These are phyloP conservation scores for Gryganskiella cystojenkinii DNA, from an alignment of 192 early-diverging fungal genomes.

Conservation along the genomic window DNA sequence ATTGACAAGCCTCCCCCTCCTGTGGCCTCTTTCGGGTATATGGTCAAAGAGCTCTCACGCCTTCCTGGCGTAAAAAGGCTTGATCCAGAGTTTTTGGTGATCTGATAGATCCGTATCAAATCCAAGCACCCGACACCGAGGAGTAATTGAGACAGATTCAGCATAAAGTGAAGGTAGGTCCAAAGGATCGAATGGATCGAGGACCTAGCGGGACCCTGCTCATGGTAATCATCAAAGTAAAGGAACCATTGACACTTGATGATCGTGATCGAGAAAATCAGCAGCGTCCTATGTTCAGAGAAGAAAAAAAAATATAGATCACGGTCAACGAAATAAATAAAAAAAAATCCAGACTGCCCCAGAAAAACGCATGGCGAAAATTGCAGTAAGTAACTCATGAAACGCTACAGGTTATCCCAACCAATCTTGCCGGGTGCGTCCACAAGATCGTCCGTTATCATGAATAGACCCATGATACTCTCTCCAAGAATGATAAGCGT, in stretches of 20 bases:
- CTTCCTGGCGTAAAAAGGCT: background rate
- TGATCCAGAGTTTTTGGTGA: background rate
- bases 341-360: conserved; percentile 12
- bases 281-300: conserved; percentile 28
- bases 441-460: conserved; percentile 32
- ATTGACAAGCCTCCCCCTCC: background rate
- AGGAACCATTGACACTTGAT: conserved; percentile 62
- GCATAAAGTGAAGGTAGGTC: conserved; percentile 61
- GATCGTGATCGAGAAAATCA: conserved; percentile 57
- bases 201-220: conserved; percentile 45
- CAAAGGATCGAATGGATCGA: conserved; percentile 43
- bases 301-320: background rate
- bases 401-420: conserved; percentile 49
- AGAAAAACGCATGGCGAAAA: background rate
- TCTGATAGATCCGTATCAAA: conserved; percentile 49
- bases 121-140: conserved; percentile 61
- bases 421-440: conserved; percentile 46
- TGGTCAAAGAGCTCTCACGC: background rate
- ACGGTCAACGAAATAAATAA: conserved; percentile 1
- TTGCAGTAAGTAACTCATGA: conserved; percentile 22
- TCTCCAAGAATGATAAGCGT: conserved; percentile 59
- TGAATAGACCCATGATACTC: conserved; percentile 33
- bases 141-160: conserved; percentile 61
- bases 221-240: conserved; percentile 63
- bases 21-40: conserved; percentile 8